Conservation (phyloP, 495 filamentous ascomycete genomes). For the Annulohypoxylon nitens region DNA sequence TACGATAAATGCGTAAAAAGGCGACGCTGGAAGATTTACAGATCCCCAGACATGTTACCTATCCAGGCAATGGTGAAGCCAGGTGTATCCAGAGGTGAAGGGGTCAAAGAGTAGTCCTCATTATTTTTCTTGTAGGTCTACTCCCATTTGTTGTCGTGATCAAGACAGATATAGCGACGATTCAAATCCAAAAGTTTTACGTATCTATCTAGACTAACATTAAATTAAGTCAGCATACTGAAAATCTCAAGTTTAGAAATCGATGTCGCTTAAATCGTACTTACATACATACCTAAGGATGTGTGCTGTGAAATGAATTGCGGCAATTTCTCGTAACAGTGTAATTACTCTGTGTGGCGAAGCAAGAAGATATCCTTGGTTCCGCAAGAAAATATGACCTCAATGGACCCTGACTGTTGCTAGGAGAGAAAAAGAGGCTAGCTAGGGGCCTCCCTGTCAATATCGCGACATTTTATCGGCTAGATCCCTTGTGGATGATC, state of each 20-base stretch:
- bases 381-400: conserved; percentile 32
- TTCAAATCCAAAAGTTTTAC: neutral
- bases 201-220: neutral
- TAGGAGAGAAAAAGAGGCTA: conserved; percentile 24
- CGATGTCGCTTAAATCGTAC: neutral
- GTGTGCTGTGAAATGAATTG: conserved; percentile 7
- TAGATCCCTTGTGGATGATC: conserved; percentile 46
- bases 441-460: conserved; percentile 32
- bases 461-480: conserved; percentile 45
- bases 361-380: conserved; percentile 31
- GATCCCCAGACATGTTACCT: neutral
- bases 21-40: neutral
- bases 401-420: conserved; percentile 31
- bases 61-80: neutral
- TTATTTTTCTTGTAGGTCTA: neutral
- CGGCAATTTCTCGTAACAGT: conserved; percentile 9
- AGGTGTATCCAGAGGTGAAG: neutral
- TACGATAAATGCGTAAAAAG: neutral
- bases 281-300: neutral
- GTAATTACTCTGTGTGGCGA: conserved; percentile 20
- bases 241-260: neutral
- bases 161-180: neutral
- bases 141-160: neutral
- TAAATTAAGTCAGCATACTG: neutral
- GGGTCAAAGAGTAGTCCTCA: conserved; percentile 16